These are phyloP conservation scores for Synchytrium microbalum DNA, from an alignment of 371 early-diverging fungal genomes.

Conservation along the genomic window DNA sequence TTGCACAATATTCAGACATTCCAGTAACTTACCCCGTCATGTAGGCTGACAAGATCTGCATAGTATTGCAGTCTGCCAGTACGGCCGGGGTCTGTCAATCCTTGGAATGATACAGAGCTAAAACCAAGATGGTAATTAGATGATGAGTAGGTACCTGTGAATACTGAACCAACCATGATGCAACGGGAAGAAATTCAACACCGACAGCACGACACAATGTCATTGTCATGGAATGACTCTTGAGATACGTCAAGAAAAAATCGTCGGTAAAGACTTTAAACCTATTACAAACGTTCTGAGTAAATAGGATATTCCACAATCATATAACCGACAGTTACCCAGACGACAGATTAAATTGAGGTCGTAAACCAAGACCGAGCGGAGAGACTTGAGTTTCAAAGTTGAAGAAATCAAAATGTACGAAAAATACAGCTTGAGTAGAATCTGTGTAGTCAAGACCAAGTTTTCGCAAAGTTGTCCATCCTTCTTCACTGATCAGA, in stretches of 20 bases:
- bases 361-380: slow-evolving; percentile 23
- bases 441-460: slow-evolving; percentile 7
- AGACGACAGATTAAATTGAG: slow-evolving; percentile 25
- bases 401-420: slow-evolving; percentile 42
- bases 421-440: slow-evolving; percentile 16
- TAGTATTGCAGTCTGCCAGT: slow-evolving; percentile 31
- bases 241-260: slow-evolving; percentile 38
- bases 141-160: neutral
- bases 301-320: neutral
- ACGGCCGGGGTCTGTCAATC: slow-evolving; percentile 28
- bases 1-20: neutral
- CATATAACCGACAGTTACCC: slow-evolving; percentile 12
- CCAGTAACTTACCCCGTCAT: slow-evolving; percentile 19
- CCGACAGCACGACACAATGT: slow-evolving; percentile 33
- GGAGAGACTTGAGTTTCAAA: slow-evolving; percentile 39
- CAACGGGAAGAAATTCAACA: slow-evolving; percentile 26
- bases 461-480: neutral
- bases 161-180: slow-evolving; percentile 19
- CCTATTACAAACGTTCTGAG: slow-evolving; percentile 8
- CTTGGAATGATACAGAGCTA: slow-evolving; percentile 26
- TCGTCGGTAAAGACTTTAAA: slow-evolving; percentile 39
- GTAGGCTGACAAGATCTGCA: slow-evolving; percentile 30
- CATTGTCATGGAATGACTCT: slow-evolving; percentile 29
- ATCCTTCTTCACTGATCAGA: slow-evolving; percentile 28
- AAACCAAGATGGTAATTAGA: neutral